Evolutionary conservation across 371 early-diverging fungal species (phyloP).

Genomic region (Choanephora cucurbitarum): DNA sequence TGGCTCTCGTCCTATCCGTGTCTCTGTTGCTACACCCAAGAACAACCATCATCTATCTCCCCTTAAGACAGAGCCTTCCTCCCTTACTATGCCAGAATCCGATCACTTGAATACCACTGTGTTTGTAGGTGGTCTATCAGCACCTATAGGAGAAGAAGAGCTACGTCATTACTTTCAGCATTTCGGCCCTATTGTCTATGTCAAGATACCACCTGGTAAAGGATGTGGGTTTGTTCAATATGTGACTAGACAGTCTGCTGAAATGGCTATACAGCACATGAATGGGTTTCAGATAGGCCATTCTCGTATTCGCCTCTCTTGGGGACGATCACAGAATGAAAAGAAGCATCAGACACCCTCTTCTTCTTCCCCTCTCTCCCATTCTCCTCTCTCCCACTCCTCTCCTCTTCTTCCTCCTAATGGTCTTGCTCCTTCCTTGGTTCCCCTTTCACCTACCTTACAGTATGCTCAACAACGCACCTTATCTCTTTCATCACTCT

Average conservation of each 20-base stretch:
- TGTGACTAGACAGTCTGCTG: slow-evolving; percentile 77
- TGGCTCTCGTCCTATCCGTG: slow-evolving; percentile 79
- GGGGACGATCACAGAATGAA: slow-evolving; percentile 78
- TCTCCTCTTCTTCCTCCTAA: background rate
- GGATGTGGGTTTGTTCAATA: slow-evolving; percentile 94
- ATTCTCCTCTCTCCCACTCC: background rate
- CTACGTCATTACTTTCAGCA: slow-evolving; percentile 71
- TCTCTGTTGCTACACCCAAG: slow-evolving; percentile 82
- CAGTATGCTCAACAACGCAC: background rate
- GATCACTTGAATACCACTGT: slow-evolving; percentile 76
- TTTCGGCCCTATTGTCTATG: slow-evolving; percentile 87
- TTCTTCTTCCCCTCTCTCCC: background rate
- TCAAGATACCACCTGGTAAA: slow-evolving; percentile 90
- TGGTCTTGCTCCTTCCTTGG: background rate
- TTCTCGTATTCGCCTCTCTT: slow-evolving; percentile 83
- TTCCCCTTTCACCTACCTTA: background rate
- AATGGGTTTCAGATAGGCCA: slow-evolving; percentile 81
- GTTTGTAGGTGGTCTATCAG: slow-evolving; percentile 87
- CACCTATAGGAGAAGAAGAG: slow-evolving; percentile 79
- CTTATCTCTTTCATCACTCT: no score
- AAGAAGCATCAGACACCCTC: slow-evolving; percentile 18
- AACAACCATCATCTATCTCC: slow-evolving; percentile 19
- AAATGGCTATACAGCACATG: slow-evolving; percentile 84
- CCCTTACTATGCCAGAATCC: slow-evolving; percentile 3
- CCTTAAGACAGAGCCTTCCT: slow-evolving; percentile 48